These are phyloP conservation scores for Apiospora saccharicola DNA, from an alignment of 2,329 filamentous ascomycete species.

Conservation along the genomic window DNA sequence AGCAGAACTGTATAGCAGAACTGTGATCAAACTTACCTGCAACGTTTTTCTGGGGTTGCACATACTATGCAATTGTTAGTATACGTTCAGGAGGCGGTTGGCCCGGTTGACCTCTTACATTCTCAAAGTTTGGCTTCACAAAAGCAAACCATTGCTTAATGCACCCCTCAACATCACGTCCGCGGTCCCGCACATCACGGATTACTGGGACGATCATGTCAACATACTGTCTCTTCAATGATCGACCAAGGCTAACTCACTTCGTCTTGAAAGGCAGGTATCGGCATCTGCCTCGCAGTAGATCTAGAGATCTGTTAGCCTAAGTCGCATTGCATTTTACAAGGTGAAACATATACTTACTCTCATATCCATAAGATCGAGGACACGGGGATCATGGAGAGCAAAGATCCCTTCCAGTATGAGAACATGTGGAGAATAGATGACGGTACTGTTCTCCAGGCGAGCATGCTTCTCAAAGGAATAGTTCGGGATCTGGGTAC, in stretches of 20 bases:
- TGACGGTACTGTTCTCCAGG: slow-evolving; percentile 73
- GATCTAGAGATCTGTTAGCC: slow-evolving; percentile 61
- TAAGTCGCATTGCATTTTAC: not conserved
- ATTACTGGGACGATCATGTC: slow-evolving; percentile 56
- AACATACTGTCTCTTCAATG: not conserved
- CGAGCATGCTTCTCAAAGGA: slow-evolving; percentile 93
- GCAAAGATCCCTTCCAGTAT: slow-evolving; percentile 97
- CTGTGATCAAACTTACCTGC: slow-evolving; percentile 62
- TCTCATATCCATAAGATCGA: slow-evolving; percentile 90
- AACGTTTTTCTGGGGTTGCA: slow-evolving; percentile 88
- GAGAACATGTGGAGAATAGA: slow-evolving; percentile 96
- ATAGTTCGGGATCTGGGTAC: slow-evolving; percentile 91
- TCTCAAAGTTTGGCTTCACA: slow-evolving; percentile 96
- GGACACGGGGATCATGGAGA: slow-evolving; percentile 83
- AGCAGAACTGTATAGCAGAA: not conserved
- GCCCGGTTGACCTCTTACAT: slow-evolving; percentile 49
- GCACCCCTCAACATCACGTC: slow-evolving; percentile 90
- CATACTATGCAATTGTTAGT: slow-evolving; percentile 62
- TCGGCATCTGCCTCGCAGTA: slow-evolving; percentile 97
- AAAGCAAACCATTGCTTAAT: slow-evolving; percentile 98
- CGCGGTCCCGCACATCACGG: slow-evolving; percentile 88
- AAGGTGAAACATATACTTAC: slow-evolving; percentile 49
- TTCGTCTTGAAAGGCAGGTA: slow-evolving; percentile 87
- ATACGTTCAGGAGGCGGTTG: not conserved
- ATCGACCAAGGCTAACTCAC: slow-evolving; percentile 53